A percentile compares a stretch with the other conserved stretches of the same genome.
phyloP scores from a whole-genome alignment of 345 rosid species.

The Rhodomyrtus tomentosa region DNA sequence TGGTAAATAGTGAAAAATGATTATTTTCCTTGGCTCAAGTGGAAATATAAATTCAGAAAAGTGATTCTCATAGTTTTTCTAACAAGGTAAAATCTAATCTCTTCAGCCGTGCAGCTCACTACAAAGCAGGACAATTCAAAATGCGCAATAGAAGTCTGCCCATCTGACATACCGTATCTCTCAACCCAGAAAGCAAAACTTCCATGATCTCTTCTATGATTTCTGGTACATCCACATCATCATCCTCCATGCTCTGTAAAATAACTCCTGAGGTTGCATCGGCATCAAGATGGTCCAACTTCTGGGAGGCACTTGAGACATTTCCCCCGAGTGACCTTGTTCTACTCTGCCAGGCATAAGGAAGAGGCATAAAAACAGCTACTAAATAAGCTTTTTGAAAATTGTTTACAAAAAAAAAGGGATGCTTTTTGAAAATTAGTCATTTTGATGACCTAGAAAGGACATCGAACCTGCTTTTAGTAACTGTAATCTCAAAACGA shows the following conservation, averaged over 20 bases:
- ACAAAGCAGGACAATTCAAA: neutral
- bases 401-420: neutral
- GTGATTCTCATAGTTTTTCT: neutral
- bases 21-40: neutral
- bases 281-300: conserved; percentile 19
- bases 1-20: neutral
- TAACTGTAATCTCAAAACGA: neutral
- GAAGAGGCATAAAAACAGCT: neutral
- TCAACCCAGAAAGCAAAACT: conserved; percentile 76
- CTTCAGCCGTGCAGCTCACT: neutral
- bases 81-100: neutral
- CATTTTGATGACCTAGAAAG: neutral
- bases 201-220: conserved; percentile 83
- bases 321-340: conserved; percentile 55
- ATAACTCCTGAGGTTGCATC: conserved; percentile 19
- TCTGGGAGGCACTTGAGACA: conserved; percentile 32
- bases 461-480: neutral
- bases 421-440: neutral
- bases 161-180: conserved; percentile 65
- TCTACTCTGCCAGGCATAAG: conserved; percentile 34
- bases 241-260: conserved; percentile 34
- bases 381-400: neutral
- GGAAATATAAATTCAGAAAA: neutral
- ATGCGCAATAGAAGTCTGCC: neutral
- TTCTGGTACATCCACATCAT: conserved; percentile 84